Percentiles rank a stretch among this genome's conserved stretches.
Evolutionary conservation across 192 early-diverging fungal species (phyloP).

Genomic region (Linnemannia hyalina): DNA sequence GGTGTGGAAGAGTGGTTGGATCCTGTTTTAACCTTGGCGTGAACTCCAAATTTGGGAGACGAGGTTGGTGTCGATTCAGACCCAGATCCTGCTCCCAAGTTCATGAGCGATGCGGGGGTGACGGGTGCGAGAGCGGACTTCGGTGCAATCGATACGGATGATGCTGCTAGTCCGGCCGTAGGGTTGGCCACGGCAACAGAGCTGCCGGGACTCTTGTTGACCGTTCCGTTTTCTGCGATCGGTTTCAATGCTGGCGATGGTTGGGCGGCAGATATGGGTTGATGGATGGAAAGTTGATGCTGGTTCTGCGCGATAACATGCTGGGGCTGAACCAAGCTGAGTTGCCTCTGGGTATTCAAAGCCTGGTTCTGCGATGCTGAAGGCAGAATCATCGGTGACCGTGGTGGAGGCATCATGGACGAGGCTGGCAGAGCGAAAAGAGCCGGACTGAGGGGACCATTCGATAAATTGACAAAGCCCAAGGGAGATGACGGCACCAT

Average conservation of each 20-base stretch:
- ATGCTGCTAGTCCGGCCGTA: neutral
- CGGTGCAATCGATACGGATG: conserved; percentile 10
- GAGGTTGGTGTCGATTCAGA: conserved; percentile 36
- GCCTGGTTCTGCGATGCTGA: conserved; percentile 24
- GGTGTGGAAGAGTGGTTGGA: neutral
- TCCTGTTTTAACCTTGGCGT: conserved; percentile 24
- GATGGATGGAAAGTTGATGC: conserved; percentile 47
- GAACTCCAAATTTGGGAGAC: conserved; percentile 30
- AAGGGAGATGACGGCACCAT: conserved; percentile 49
- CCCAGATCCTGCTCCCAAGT: conserved; percentile 59
- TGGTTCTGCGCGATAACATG: conserved; percentile 36
- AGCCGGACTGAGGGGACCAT: conserved; percentile 46
- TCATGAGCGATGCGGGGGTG: conserved; percentile 81
- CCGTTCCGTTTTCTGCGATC: neutral
- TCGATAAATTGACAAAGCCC: conserved; percentile 5
- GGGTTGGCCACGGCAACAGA: neutral
- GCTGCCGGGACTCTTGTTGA: neutral
- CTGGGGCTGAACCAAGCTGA: conserved; percentile 20
- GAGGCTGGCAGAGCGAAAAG: conserved; percentile 51
- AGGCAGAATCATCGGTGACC: conserved; percentile 47
- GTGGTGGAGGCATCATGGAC: conserved; percentile 54
- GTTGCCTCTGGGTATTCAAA: conserved; percentile 38
- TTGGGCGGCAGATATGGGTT: conserved; percentile 19
- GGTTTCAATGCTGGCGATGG: conserved; percentile 29
- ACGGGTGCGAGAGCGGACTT: conserved; percentile 65